Conservation (phyloP, 78 protist species). For the Dictyostelium firmibasis region DNA sequence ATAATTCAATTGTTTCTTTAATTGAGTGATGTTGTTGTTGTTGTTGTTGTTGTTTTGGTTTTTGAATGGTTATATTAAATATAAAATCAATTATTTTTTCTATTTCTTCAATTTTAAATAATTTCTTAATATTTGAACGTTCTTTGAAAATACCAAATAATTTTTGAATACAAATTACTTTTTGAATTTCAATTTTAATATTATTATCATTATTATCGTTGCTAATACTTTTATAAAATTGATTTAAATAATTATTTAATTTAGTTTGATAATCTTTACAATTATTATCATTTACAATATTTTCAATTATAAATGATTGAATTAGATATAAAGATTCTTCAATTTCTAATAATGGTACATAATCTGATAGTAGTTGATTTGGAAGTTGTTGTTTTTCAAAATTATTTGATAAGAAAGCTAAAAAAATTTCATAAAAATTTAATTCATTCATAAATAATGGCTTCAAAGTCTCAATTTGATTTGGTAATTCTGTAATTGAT, state of each 20-base stretch:
- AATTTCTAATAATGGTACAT: neutral
- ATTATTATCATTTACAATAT: neutral
- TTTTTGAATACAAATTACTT: neutral
- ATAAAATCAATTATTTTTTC: neutral
- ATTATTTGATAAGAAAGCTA: neutral
- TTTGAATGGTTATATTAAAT: neutral
- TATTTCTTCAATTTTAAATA: neutral
- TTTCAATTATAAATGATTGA: neutral
- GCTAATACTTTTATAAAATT: neutral
- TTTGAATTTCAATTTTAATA: neutral
- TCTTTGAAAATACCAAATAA: conserved; percentile 18
- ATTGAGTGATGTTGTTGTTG: neutral
- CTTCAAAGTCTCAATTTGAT: neutral
- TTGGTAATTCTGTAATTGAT: neutral
- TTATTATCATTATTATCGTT: neutral
- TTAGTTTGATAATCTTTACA: neutral
- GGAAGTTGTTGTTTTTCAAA: neutral
- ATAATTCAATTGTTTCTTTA: neutral
- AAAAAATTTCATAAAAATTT: neutral
- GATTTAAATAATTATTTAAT: neutral
- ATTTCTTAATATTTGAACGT: neutral
- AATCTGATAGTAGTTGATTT: neutral
- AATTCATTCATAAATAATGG: neutral
- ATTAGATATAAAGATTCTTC: conserved; percentile 6
- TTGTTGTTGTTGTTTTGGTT: neutral